Percentiles rank a stretch among this genome's conserved stretches.
Conservation (phyloP, 306 rosid genomes). For the Prunus armeniaca region DNA sequence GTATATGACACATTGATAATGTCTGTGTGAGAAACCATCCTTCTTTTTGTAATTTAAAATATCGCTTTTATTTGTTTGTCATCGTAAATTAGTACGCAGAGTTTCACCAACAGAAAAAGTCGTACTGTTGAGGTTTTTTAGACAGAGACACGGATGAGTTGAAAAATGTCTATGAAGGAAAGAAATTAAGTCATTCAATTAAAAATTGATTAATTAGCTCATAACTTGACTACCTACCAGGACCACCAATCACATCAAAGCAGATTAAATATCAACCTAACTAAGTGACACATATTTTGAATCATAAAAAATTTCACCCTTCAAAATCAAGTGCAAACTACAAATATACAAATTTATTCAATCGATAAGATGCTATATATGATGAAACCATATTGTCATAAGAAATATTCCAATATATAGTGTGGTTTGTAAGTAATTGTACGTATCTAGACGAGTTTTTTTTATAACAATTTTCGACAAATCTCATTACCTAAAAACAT, state of each 20-base stretch:
- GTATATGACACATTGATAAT: too few species aligned
- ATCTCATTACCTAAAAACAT: too few species aligned
- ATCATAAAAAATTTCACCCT: background rate
- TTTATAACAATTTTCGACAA: fast-evolving
- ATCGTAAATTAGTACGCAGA: background rate
- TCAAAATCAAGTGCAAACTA: background rate
- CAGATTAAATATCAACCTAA: background rate
- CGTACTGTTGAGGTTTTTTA: background rate
- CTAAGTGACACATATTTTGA: background rate
- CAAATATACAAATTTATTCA: background rate
- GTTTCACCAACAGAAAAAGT: background rate
- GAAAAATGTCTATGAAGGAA: background rate
- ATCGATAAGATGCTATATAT: background rate
- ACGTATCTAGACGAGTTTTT: background rate
- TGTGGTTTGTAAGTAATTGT: background rate
- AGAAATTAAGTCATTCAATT: background rate
- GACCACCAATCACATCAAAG: background rate
- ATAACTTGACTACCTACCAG: background rate
- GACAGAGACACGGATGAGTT: background rate
- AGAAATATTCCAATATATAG: background rate
- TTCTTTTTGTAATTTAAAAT: too few species aligned
- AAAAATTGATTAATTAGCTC: background rate
- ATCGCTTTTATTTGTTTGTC: background rate
- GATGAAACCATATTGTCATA: background rate
- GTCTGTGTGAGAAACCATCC: too few species aligned